Evolutionary conservation across 176 grass and related monocot genomes (phyloP), one percentile per base, ranked within the genome.

Genomic region (Poa pratensis): DNA sequence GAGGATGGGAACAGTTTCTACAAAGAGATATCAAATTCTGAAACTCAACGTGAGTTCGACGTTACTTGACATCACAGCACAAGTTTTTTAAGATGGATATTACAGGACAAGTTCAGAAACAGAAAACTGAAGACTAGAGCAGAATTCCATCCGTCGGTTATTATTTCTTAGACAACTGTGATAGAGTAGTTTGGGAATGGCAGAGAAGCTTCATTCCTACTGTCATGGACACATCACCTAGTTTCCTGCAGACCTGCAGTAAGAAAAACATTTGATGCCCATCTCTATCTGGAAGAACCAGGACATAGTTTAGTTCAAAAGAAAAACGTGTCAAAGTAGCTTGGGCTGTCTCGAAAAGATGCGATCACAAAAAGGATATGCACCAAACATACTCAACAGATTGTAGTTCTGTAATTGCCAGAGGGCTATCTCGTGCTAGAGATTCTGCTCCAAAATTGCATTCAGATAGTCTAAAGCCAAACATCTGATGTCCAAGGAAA

Each of bases 81-180:
- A 18, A 20, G 9, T 11, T 18, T 51, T 24, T 49, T 26, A 3
- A 27, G 17, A 48, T 74, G 13, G 51, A 53, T 18, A 75, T 75
- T 75, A 75, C 4, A 75, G 16, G 15, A 53, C 24, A 53, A 52
- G 16, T 75, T 75, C 45, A 30, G 16, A 53, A 75, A 32, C 23
- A 75, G 62, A 32, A 75, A 27, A 19, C 16, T 30, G 5, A 6
- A 53, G 46, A 18, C 4, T 13, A 32, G 15, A 35, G 17, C 26
- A 53, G 26, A 53, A 75, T 53, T 2, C 28, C 3, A 3, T 9
- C 35, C 7, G 7, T 4, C 4, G 7, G 48, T 53, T 26, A 17
- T 75, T 75, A 75, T 75, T 75, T 30, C 48, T 30, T 75, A 34
- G 73, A 52, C 73, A 74, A 50, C 22, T 73, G 70, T 9, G 24